These are phyloP conservation scores for Eucalyptus decipiens DNA, from an alignment of 345 rosid species.

Conservation along the genomic window DNA sequence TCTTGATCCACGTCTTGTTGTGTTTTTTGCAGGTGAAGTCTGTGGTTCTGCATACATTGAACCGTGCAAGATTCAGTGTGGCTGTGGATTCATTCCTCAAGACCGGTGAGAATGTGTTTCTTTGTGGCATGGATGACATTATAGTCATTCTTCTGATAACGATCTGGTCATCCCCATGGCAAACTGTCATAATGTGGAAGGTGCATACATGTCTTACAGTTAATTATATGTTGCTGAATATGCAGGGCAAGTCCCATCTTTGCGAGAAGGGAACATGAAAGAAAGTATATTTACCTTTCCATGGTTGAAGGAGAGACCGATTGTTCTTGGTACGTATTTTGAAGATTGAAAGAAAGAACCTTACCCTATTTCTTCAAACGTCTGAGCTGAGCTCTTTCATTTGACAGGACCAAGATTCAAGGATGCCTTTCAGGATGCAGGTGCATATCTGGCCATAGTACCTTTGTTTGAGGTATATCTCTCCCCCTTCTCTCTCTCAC, in stretches of 20 bases:
- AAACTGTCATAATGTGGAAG: not conserved
- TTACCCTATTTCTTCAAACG: not conserved
- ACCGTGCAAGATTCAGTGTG: conserved; percentile 86
- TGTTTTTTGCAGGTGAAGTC: conserved; percentile 62
- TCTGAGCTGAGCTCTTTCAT: not conserved
- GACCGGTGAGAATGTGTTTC: conserved; percentile 43
- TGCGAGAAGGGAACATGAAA: conserved; percentile 71
- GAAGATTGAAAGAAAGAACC: not conserved
- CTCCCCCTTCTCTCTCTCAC: not conserved
- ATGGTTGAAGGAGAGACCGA: conserved; percentile 82
- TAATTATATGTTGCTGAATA: not conserved
- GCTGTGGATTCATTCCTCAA: conserved; percentile 94
- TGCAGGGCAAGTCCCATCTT: conserved; percentile 83
- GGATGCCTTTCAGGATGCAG: conserved; percentile 95
- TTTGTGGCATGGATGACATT: not conserved
- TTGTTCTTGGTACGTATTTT: conserved; percentile 55
- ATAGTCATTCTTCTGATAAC: not conserved
- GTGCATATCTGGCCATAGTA: conserved; percentile 54
- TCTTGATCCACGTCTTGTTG: not conserved
- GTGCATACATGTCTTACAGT: not conserved
- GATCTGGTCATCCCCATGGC: not conserved
- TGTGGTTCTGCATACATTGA: conserved; percentile 85
- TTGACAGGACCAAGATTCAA: conserved; percentile 83
- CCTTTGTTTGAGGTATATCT: conserved; percentile 63
- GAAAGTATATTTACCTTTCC: conserved; percentile 69